Conservation (phyloP, 139 green algal genomes). For the Chlamydomonas applanata region DNA sequence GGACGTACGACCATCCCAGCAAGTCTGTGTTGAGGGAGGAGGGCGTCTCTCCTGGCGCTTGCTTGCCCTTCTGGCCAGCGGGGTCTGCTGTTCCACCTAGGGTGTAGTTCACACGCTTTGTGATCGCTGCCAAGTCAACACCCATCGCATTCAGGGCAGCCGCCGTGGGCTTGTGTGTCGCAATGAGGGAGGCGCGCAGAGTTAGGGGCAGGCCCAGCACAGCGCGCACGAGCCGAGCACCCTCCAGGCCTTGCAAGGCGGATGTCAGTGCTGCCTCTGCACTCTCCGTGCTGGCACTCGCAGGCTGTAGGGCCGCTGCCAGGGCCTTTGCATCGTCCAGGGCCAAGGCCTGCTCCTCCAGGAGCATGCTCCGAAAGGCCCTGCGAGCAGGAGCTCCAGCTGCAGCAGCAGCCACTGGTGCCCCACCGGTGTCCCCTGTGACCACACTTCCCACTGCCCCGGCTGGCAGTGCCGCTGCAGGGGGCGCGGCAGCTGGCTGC, state of each 20-base stretch:
- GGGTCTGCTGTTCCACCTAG: too few relatives aligned
- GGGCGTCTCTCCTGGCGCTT: too few relatives aligned
- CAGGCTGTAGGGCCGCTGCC: background rate
- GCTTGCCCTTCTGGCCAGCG: too few relatives aligned
- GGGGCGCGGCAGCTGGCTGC: background rate
- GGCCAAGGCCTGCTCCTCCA: background rate
- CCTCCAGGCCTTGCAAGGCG: background rate
- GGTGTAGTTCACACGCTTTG: too few relatives aligned
- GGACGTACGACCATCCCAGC: too few relatives aligned
- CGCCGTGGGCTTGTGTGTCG: background rate
- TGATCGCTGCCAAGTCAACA: background rate
- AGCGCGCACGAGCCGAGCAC: background rate
- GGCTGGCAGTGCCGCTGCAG: background rate
- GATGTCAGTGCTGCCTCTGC: too few relatives aligned
- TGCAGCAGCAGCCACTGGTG: background rate
- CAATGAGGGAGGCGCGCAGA: background rate
- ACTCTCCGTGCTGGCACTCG: too few relatives aligned
- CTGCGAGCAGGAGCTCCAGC: background rate
- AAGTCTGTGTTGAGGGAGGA: too few relatives aligned
- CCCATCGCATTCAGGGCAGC: background rate
- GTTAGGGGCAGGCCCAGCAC: constrained; percentile 16
- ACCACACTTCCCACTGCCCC: background rate
- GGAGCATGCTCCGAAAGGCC: background rate
- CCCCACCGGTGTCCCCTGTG: background rate
- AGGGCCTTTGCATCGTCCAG: background rate